A percentile compares a stretch with the other conserved stretches of the same genome.
These are phyloP conservation scores for Drechslera avenae DNA, from an alignment of 2,329 filamentous ascomycete genomes.

Conservation along the genomic window DNA sequence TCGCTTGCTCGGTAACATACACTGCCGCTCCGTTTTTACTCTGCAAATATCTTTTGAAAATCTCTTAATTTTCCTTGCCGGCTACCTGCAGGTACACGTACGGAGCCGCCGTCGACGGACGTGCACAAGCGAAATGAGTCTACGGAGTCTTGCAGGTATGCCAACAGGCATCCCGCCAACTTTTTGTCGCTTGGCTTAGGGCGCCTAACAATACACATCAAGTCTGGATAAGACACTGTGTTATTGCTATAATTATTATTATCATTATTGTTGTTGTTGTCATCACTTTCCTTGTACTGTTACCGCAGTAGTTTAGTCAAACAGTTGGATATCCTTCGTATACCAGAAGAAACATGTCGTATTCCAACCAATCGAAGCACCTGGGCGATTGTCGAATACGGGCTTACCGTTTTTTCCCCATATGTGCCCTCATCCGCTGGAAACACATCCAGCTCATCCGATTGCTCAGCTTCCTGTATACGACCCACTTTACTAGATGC, in stretches of 20 bases:
- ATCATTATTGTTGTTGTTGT: too few relatives aligned
- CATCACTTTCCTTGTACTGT: too few relatives aligned
- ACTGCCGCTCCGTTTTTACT: conserved; percentile 2
- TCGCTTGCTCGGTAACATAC: conserved; percentile 13
- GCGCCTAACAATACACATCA: neutral
- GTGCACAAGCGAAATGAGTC: conserved; percentile 11
- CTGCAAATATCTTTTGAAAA: conserved; percentile 4
- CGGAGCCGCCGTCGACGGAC: neutral
- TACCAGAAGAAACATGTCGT: too few relatives aligned
- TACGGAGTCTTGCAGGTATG: neutral
- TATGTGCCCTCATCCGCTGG: too few relatives aligned
- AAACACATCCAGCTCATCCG: too few relatives aligned
- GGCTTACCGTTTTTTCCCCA: too few relatives aligned
- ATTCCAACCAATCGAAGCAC: neutral
- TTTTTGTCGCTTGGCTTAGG: conserved; percentile 7
- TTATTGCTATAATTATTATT: too few relatives aligned
- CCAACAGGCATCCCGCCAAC: conserved; percentile 27
- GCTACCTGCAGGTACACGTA: conserved; percentile 1
- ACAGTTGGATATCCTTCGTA: too few relatives aligned
- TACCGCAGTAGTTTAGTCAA: too few relatives aligned
- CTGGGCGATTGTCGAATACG: too few relatives aligned
- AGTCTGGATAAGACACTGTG: neutral
- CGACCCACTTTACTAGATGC: too few relatives aligned
- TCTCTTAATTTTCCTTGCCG: conserved; percentile 5
- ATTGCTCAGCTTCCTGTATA: too few relatives aligned